Conservation (phyloP, 2,329 filamentous ascomycete genomes). For the Fusarium falciforme region DNA sequence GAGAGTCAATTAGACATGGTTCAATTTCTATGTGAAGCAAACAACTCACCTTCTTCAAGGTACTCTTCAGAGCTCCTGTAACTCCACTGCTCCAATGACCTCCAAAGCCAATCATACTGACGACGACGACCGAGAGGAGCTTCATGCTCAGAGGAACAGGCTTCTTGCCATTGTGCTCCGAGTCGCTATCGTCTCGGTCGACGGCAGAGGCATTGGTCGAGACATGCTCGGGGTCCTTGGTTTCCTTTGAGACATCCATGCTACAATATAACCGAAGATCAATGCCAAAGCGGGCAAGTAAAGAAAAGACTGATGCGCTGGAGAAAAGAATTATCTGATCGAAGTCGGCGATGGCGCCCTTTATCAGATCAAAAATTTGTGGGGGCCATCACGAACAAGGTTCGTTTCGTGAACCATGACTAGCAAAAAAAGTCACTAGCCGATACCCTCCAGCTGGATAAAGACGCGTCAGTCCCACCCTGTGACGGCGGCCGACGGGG, state of each 20-base stretch:
- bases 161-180: conserved; percentile 34
- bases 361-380: conserved; percentile 41
- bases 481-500: background rate
- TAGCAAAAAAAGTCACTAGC: background rate
- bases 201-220: conserved; percentile 1
- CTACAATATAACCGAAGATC: background rate
- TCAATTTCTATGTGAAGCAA: fast-evolving
- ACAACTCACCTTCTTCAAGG: conserved; percentile 62
- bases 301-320: background rate
- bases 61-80: conserved; percentile 70
- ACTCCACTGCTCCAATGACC: conserved; percentile 71
- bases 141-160: conserved; percentile 46
- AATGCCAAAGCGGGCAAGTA: background rate
- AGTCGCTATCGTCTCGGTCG: conserved; percentile 24
- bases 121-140: conserved; percentile 58
- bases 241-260: conserved; percentile 25
- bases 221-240: conserved; percentile 9
- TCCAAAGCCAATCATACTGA: conserved; percentile 68
- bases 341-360: conserved; percentile 11
- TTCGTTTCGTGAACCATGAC: background rate
- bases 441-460: conserved; percentile 7
- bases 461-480: conserved; percentile 18
- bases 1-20: background rate
- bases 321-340: conserved; percentile 12
- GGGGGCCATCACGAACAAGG: conserved; percentile 17